Conservation (phyloP, 1,284 basidiomycete species). For the Phlebopus sp. region DNA sequence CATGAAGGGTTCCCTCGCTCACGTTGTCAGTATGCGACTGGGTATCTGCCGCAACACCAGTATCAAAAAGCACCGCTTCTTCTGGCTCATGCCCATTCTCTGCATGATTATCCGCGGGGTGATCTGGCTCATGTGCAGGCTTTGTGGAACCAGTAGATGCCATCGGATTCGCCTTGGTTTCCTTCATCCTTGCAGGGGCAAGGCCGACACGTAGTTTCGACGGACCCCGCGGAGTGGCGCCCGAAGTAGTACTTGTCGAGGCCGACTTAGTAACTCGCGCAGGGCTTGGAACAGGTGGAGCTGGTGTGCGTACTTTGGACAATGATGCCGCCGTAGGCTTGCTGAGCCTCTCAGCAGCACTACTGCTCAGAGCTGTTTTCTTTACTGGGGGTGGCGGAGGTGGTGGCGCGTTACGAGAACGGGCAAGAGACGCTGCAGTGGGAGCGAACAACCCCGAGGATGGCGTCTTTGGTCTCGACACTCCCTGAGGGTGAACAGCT, state of each 20-base stretch:
- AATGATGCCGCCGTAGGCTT: conserved; percentile 76
- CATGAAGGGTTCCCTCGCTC: conserved; percentile 5
- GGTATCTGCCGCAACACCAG: conserved; percentile 10
- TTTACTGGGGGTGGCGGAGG: conserved; percentile 45
- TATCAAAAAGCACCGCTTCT: conserved; percentile 10
- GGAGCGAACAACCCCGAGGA: conserved; percentile 68
- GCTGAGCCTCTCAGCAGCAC: conserved; percentile 58
- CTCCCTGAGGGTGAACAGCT: conserved; percentile 22
- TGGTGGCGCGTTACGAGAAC: conserved; percentile 51
- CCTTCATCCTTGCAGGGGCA: conserved; percentile 15
- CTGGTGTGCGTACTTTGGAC: conserved; percentile 43
- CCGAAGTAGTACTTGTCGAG: conserved; percentile 15
- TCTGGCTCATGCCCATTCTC: conserved; percentile 24
- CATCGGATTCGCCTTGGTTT: conserved; percentile 1
- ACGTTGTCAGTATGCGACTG: conserved; percentile 6
- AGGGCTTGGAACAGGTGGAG: conserved; percentile 23
- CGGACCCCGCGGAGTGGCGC: conserved; percentile 14
- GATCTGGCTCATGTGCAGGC: conserved; percentile 11
- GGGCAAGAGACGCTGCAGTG: conserved; percentile 73
- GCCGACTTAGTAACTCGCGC: conserved; percentile 21
- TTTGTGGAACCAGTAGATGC: conserved; percentile 13
- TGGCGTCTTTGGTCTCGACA: conserved; percentile 50
- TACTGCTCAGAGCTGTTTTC: conserved; percentile 49
- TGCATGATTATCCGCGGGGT: conserved; percentile 12
- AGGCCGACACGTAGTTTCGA: conserved; percentile 23